phyloP scores from a whole-genome alignment of 2,329 filamentous ascomycete genomes.

The Fusarium albosuccineum region DNA sequence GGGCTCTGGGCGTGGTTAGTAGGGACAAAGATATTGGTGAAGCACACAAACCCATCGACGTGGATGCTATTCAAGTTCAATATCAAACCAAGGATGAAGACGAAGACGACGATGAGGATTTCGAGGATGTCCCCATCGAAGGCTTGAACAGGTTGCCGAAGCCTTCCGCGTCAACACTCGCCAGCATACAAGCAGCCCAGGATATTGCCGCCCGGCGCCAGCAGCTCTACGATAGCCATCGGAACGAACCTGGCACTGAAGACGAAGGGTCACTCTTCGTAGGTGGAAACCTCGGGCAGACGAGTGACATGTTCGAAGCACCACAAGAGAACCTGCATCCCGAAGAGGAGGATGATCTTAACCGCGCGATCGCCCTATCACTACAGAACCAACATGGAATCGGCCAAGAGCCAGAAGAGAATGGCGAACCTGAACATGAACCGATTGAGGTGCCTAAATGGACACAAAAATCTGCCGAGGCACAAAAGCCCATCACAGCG shows the following conservation, averaged over 20 bases:
- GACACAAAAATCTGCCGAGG: conserved; percentile 66
- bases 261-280: conserved; percentile 64
- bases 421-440: conserved; percentile 65
- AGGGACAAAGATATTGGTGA: conserved; percentile 84
- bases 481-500: conserved; percentile 64
- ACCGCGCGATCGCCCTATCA: conserved; percentile 86
- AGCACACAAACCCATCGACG: conserved; percentile 89
- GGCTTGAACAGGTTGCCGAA: conserved; percentile 88
- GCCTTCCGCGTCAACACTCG: conserved; percentile 35
- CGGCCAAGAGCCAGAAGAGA: conserved; percentile 53
- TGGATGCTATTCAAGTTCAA: conserved; percentile 76
- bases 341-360: conserved; percentile 73
- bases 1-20: conserved; percentile 93
- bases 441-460: conserved; percentile 62
- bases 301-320: conserved; percentile 35
- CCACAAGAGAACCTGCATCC: conserved; percentile 55
- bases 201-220: conserved; percentile 45
- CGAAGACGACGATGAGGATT: conserved; percentile 81
- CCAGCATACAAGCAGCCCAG: conserved; percentile 45
- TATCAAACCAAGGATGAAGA: conserved; percentile 70
- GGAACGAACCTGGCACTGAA: conserved; percentile 43
- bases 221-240: conserved; percentile 44
- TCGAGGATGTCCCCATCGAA: conserved; percentile 93
- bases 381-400: conserved; percentile 72
- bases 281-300: conserved; percentile 47